Percentiles rank a stretch among this genome's conserved stretches.
phyloP scores from a whole-genome alignment of 345 rosid genomes.

The Ceriops decandra region DNA sequence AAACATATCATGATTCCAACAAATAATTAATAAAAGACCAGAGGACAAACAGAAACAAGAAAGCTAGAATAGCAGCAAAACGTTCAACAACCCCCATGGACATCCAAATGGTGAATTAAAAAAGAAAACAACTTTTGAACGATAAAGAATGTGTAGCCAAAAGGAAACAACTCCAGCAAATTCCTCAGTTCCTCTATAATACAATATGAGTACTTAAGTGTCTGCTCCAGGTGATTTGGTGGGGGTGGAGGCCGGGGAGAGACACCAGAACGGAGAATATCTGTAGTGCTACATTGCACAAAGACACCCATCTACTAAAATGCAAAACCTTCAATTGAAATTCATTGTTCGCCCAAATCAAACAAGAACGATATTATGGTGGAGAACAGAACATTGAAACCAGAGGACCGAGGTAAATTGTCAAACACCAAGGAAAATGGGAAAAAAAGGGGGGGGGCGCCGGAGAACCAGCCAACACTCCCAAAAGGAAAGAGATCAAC shows the following conservation, averaged over 20 bases:
- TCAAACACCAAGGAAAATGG: no score
- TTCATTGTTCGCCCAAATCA: no score
- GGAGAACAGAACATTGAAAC: no score
- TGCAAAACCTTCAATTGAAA: no score
- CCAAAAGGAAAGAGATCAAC: no score
- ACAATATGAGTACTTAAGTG: neutral
- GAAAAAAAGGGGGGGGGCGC: no score
- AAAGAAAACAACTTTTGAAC: neutral
- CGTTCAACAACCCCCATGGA: neutral
- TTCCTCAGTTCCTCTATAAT: neutral
- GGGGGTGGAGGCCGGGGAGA: no score
- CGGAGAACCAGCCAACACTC: no score
- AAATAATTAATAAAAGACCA: neutral
- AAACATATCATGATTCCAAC: neutral
- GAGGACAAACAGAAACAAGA: neutral
- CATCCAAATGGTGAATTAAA: neutral
- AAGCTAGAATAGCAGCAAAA: conserved; percentile 1
- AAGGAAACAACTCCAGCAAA: neutral
- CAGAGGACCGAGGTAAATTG: no score
- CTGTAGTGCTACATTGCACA: neutral
- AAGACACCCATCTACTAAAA: neutral
- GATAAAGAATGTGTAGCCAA: neutral
- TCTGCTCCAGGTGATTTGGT: neutral
- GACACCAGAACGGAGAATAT: neutral
- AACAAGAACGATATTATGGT: no score